Evolutionary conservation across 495 filamentous ascomycete species (phyloP), one percentile per base, ranked within the genome.

Genomic region (Letharia columbiana): DNA sequence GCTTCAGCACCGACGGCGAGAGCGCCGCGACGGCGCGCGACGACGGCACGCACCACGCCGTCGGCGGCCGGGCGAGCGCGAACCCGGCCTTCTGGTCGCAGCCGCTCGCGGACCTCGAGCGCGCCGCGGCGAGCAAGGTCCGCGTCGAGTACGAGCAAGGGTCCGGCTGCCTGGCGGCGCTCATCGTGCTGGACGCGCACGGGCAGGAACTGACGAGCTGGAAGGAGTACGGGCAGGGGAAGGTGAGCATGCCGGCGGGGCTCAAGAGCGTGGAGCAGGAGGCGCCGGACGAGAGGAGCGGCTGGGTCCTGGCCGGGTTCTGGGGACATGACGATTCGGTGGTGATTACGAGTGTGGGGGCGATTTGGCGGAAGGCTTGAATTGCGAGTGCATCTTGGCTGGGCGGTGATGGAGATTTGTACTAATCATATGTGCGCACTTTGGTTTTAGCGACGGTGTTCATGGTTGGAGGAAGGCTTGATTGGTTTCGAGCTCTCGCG

Each of bases 301-400:
- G n/a, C 10, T 65, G 56, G 56, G 42, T 40, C 6, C 13, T 65
- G 15, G 41, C 54, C 1, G 64, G 64, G 2, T 65, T 65, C 13
- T 65, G 64, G 64, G 64, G 64, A 0, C 64, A 65, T 41, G n/a
- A 40, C 20, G 64, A 65, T 23, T 18, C 18, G 18, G 39, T 65
- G 17, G 64, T 60, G 3, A 20, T 65, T 20, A 60, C 58, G 17
- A 65, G 64, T n/a, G 5, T 65, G 44, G 64, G 64, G 6, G 56
- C 64, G 5, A 65, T 65, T 40, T 65, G 64, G 64, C 50, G 64
- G 56, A 65, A 65, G 33, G 62, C 39, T 13, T 65, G 45, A 65
- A 15, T 11, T 28, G 23, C 23, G 23, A 28, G 23, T 28, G 23
- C 23, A 28, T 28, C 23, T 28, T 28, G 23, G 23, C 23, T 28